These are phyloP conservation scores for Leccinum boreale DNA, from an alignment of 768 basidiomycete genomes.

Conservation along the genomic window DNA sequence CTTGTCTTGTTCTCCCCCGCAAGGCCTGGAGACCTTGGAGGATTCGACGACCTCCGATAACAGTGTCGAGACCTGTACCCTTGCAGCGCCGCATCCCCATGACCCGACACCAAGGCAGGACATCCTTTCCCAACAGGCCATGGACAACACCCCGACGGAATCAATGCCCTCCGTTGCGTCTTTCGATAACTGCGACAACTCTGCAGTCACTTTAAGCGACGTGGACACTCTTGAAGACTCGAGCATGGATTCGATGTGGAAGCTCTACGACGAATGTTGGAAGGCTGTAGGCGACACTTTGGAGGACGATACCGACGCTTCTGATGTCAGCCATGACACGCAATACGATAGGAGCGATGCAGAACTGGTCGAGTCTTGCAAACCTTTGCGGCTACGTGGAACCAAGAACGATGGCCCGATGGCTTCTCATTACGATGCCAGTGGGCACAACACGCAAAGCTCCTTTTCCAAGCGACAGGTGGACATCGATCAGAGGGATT, in stretches of 20 bases:
- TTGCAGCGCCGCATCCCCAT: too few relatives aligned
- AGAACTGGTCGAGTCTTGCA: neutral
- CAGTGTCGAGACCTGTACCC: neutral
- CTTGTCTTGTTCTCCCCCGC: neutral
- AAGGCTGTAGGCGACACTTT: neutral
- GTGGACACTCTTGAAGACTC: neutral
- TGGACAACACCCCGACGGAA: neutral
- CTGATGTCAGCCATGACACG: neutral
- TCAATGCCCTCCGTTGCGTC: neutral
- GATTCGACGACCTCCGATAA: neutral
- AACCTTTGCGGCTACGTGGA: neutral
- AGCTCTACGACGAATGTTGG: neutral
- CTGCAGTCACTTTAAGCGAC: neutral
- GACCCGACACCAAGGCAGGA: too few relatives aligned
- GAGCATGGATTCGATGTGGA: constrained; percentile 9
- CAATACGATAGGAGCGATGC: neutral
- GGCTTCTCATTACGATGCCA: neutral
- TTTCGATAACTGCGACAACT: neutral
- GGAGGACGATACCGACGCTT: neutral
- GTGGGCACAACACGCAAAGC: neutral
- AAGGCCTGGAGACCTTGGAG: neutral
- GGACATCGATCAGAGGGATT: neutral
- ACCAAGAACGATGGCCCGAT: neutral
- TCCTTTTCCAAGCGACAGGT: neutral
- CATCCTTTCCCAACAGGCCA: too few relatives aligned